A percentile compares a stretch with the other conserved stretches of the same genome.
These are phyloP conservation scores for Zymoseptoria pseudotritici DNA, from an alignment of 2,329 filamentous ascomycete genomes.

Conservation along the genomic window DNA sequence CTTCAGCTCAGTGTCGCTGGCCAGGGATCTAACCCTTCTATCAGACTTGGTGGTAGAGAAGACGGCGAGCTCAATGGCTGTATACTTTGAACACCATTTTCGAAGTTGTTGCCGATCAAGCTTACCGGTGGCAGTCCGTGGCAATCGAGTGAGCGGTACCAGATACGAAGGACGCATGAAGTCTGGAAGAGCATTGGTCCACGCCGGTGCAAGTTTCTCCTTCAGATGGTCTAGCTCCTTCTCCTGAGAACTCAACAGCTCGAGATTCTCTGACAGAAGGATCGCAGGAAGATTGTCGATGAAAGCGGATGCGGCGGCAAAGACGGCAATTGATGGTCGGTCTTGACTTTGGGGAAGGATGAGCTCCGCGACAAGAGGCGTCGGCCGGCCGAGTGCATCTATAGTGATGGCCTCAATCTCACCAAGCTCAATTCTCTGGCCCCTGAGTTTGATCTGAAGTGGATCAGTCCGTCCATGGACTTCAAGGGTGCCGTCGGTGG, in stretches of 20 bases:
- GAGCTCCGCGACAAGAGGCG: background rate
- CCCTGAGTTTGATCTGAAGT: slow-evolving; percentile 65
- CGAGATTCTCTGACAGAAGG: background rate
- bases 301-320: background rate
- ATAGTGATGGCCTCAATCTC: slow-evolving; percentile 51
- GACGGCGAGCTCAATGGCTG: background rate
- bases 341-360: background rate
- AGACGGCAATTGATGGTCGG: background rate
- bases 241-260: background rate
- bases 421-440: slow-evolving; percentile 66
- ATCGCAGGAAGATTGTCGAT: background rate
- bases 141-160: background rate
- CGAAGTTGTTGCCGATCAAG: background rate
- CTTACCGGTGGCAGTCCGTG: background rate
- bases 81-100: background rate
- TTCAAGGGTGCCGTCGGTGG: background rate
- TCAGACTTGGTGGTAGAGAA: background rate
- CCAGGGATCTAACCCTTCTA: background rate
- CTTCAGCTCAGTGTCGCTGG: background rate
- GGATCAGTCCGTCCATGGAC: background rate
- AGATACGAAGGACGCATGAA: background rate
- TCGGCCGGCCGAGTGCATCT: background rate
- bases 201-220: background rate
- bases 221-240: background rate
- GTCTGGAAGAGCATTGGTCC: background rate